A percentile compares a stretch with the other conserved stretches of the same genome.
Evolutionary conservation across 495 filamentous ascomycete species (phyloP).

Genomic region (Aspergillus biplanus): DNA sequence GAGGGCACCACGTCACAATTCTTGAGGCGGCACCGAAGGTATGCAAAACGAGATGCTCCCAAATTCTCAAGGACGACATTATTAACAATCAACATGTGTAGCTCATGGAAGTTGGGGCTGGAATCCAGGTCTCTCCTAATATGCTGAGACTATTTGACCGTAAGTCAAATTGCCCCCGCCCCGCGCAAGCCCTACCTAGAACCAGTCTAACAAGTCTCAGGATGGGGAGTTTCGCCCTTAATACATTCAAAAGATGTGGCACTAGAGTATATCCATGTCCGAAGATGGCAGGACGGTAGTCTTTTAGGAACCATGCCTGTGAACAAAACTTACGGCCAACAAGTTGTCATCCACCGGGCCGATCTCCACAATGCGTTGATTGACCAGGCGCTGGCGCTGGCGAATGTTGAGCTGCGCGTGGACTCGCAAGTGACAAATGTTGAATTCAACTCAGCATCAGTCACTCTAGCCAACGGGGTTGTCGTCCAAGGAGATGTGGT

Average conservation of each 20-base stretch:
- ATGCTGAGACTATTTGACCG: slow-evolving; percentile 71
- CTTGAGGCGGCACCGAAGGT: slow-evolving; percentile 46
- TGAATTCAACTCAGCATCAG: slow-evolving; percentile 33
- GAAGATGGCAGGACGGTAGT: slow-evolving; percentile 46
- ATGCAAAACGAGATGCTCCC: slow-evolving; percentile 2
- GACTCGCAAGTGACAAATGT: slow-evolving; percentile 41
- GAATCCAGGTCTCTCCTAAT: slow-evolving; percentile 80
- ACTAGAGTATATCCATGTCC: slow-evolving; percentile 47
- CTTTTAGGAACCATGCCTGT: slow-evolving; percentile 44
- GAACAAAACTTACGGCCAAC: slow-evolving; percentile 47
- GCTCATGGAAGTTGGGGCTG: slow-evolving; percentile 70
- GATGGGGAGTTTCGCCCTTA: slow-evolving; percentile 47
- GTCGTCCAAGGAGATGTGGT: slow-evolving; percentile 45
- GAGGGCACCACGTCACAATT: slow-evolving; percentile 46
- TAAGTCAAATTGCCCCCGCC: slow-evolving; percentile 23
- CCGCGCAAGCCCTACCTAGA: no score
- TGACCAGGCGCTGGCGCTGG: slow-evolving; percentile 37
- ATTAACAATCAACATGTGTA: slow-evolving; percentile 20
- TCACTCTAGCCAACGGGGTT: slow-evolving; percentile 39
- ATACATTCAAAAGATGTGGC: slow-evolving; percentile 45
- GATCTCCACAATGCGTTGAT: slow-evolving; percentile 49
- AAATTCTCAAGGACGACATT: background rate
- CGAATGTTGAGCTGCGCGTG: slow-evolving; percentile 41
- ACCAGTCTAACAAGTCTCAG: slow-evolving; percentile 24
- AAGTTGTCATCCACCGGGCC: slow-evolving; percentile 48